phyloP scores from a whole-genome alignment of 352 stramenopile species.

The Globisporangium canariense region DNA sequence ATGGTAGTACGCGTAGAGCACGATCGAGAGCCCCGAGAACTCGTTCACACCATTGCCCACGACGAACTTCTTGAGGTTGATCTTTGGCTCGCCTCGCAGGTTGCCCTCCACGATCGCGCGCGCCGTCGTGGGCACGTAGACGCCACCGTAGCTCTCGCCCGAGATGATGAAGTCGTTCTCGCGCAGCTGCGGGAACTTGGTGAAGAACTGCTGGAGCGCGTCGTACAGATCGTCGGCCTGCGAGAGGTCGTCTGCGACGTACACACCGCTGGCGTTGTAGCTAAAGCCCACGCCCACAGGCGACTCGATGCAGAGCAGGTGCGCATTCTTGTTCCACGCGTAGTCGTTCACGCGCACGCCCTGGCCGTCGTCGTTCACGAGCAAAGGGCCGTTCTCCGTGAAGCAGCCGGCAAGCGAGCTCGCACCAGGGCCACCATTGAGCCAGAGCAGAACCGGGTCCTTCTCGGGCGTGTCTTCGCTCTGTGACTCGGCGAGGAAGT shows the following conservation, averaged over 20 bases:
- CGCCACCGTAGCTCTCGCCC: constrained; percentile 65
- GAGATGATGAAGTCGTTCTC: constrained; percentile 56
- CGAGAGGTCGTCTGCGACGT: constrained; percentile 45
- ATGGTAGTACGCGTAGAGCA: constrained; percentile 55
- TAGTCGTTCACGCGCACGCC: constrained; percentile 63
- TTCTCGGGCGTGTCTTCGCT: constrained; percentile 69
- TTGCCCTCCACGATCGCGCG: constrained; percentile 50
- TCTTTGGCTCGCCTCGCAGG: constrained; percentile 20
- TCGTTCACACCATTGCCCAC: constrained; percentile 71
- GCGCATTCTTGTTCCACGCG: constrained; percentile 62
- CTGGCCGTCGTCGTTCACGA: constrained; percentile 88
- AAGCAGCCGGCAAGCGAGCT: constrained; percentile 91
- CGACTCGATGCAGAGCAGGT: constrained; percentile 77
- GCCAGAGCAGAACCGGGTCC: constrained; percentile 95
- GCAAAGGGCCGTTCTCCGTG: constrained; percentile 96
- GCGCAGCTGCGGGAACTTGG: constrained; percentile 41
- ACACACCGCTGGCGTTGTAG: constrained; percentile 38
- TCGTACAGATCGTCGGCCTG: constrained; percentile 67
- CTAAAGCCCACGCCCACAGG: constrained; percentile 64
- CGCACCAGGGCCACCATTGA: constrained; percentile 96
- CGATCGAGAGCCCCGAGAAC: constrained; percentile 22
- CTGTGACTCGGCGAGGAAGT: constrained; percentile 98
- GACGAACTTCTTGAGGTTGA: constrained; percentile 57
- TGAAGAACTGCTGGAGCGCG: constrained; percentile 71
- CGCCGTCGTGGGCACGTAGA: constrained; percentile 61